These are phyloP conservation scores for Chenopodium berlandieri DNA, from an alignment of 148 eudicot genomes.

Conservation along the genomic window DNA sequence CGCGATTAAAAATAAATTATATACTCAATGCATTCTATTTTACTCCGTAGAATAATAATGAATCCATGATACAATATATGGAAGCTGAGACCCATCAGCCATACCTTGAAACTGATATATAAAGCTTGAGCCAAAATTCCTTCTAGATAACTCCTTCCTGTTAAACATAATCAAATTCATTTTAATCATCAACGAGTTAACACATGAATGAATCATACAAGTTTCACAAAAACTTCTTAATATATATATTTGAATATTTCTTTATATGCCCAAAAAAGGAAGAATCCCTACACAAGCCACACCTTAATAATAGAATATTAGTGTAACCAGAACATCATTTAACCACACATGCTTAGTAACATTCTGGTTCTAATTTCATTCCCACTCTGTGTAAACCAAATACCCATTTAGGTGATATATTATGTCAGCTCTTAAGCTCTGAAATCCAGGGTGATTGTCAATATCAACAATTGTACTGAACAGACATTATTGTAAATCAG, in stretches of 20 bases:
- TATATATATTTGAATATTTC: not conserved
- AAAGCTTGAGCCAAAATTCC: not conserved
- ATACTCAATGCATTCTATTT: not conserved
- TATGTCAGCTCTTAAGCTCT: too few relatives aligned
- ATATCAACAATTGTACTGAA: not conserved
- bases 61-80: not conserved
- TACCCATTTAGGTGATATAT: too few relatives aligned
- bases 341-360: not conserved
- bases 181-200: not conserved
- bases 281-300: too few relatives aligned
- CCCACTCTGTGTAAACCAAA: not conserved
- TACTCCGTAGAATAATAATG: too few relatives aligned
- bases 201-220: not conserved
- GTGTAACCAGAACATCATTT: not conserved
- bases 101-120: not conserved
- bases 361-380: not conserved
- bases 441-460: too few relatives aligned
- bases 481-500: not conserved
- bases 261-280: not conserved
- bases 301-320: not conserved
- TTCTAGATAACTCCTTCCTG: not conserved
- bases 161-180: not conserved
- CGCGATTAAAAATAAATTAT: not conserved
- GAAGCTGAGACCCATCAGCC: not conserved
- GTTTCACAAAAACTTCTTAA: not conserved